Conservation (phyloP, 1,284 basidiomycete species). For the Papiliotrema laurentii region DNA sequence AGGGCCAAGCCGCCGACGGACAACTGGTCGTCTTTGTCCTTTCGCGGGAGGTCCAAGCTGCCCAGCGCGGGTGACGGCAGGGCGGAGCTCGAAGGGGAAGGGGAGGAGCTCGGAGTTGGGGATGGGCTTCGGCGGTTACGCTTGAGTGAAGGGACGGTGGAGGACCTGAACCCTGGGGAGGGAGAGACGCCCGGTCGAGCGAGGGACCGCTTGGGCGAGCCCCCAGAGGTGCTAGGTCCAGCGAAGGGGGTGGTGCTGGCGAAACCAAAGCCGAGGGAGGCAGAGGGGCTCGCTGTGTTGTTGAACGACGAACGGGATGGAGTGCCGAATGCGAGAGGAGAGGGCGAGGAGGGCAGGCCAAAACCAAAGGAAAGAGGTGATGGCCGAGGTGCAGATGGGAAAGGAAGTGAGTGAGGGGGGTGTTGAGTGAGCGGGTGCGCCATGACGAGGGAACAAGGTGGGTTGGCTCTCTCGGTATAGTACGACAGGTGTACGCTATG, state of each 20-base stretch:
- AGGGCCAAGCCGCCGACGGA: slow-evolving; percentile 16
- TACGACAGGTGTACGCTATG: no score
- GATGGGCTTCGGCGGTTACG: slow-evolving; percentile 7
- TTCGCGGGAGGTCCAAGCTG: slow-evolving; percentile 1
- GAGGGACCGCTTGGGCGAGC: slow-evolving; percentile 1
- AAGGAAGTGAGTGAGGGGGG: slow-evolving; percentile 36
- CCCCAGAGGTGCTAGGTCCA: not conserved
- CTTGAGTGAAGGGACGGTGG: slow-evolving; percentile 4
- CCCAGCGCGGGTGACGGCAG: slow-evolving; percentile 11
- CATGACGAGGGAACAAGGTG: slow-evolving; percentile 16
- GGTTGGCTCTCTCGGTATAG: no score
- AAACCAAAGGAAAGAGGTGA: slow-evolving; percentile 41
- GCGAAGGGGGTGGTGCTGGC: not conserved
- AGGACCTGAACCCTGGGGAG: not conserved
- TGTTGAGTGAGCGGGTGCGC: slow-evolving; percentile 44
- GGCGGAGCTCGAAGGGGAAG: slow-evolving; percentile 14
- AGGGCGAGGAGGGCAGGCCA: slow-evolving; percentile 13
- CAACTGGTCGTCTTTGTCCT: slow-evolving; percentile 9
- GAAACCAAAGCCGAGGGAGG: slow-evolving; percentile 4
- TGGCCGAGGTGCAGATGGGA: slow-evolving; percentile 34
- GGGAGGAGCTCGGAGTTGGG: slow-evolving; percentile 3
- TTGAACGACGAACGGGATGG: not conserved
- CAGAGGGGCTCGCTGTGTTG: not conserved
- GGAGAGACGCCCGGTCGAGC: not conserved
- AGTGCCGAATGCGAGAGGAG: slow-evolving; percentile 1